Evolutionary conservation across 805 yeast species (phyloP).

Genomic region (Candida patagonica): DNA sequence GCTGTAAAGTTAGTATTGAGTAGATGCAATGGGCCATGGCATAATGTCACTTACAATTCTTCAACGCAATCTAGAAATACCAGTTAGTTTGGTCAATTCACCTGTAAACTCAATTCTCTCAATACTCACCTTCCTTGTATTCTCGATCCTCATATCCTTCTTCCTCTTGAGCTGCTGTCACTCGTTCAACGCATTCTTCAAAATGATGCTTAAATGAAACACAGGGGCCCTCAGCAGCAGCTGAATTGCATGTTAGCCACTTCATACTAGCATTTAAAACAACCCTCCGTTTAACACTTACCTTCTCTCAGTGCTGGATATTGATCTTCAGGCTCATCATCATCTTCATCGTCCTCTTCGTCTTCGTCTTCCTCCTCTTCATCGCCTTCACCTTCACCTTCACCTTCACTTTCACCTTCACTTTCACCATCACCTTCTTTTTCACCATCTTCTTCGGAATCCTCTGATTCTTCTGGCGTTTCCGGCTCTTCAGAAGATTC

Average conservation of each 20-base stretch:
- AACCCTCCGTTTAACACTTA: too few species aligned
- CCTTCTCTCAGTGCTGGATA: constrained; percentile 49
- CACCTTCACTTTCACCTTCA: constrained; percentile 29
- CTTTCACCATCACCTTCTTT: constrained; percentile 29
- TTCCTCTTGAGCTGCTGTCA: constrained; percentile 76
- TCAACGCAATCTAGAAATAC: constrained; percentile 69
- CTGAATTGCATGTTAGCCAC: constrained; percentile 25
- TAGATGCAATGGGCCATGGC: not conserved
- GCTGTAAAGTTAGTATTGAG: constrained; percentile 15
- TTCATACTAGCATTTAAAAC: not conserved
- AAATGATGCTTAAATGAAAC: constrained; percentile 76
- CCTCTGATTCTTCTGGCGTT: too few species aligned
- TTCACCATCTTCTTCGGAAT: constrained; percentile 14
- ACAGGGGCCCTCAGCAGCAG: constrained; percentile 64
- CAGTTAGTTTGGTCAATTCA: constrained; percentile 3
- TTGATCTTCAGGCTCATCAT: constrained; percentile 60
- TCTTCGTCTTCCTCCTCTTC: constrained; percentile 45
- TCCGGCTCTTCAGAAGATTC: constrained; percentile 7
- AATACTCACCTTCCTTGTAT: constrained; percentile 53
- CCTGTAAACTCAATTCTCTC: constrained; percentile 1
- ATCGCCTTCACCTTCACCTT: constrained; percentile 32
- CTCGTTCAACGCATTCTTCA: constrained; percentile 93
- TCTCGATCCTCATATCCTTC: constrained; percentile 69
- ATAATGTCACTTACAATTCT: constrained; percentile 49
- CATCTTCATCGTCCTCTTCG: constrained; percentile 56